These are phyloP conservation scores for Magnolia sinica DNA, from an alignment of 164 flowering plant genomes.

Conservation along the genomic window DNA sequence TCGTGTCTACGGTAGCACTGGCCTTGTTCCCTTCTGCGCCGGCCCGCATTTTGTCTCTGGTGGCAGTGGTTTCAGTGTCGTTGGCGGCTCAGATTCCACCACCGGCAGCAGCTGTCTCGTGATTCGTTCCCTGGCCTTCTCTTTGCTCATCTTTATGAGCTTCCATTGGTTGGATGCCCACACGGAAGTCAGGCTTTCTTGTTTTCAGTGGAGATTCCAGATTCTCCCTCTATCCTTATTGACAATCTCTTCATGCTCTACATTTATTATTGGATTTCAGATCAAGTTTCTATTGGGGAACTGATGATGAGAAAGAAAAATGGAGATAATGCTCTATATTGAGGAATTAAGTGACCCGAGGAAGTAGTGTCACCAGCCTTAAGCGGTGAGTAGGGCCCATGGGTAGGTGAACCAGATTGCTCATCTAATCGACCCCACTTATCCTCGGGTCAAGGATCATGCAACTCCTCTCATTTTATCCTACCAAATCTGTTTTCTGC, in stretches of 20 bases:
- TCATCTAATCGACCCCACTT: neutral
- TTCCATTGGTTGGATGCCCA: constrained; percentile 86
- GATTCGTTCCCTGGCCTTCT: constrained; percentile 72
- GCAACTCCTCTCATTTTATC: neutral
- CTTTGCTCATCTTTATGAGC: constrained; percentile 74
- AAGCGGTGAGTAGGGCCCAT: neutral
- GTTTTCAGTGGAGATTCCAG: constrained; percentile 23
- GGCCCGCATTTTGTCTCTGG: constrained; percentile 79
- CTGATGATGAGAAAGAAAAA: neutral
- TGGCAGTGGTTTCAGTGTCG: constrained; percentile 63
- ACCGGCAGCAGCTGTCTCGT: constrained; percentile 31
- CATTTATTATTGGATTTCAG: constrained; percentile 6
- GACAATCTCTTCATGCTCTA: constrained; percentile 53
- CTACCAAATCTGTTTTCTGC: constrained; percentile 40
- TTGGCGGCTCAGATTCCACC: neutral
- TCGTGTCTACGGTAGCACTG: constrained; percentile 8
- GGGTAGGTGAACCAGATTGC: neutral
- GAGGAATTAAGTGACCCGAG: neutral
- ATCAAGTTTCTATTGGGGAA: neutral
- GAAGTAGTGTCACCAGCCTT: neutral
- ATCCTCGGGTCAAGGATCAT: neutral
- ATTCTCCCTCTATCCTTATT: constrained; percentile 61
- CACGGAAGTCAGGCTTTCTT: constrained; percentile 62
- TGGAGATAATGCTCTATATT: neutral
- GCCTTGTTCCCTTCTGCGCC: constrained; percentile 23